Conservation (phyloP, 2,329 filamentous ascomycete species). For the Verticillium klebahnii region DNA sequence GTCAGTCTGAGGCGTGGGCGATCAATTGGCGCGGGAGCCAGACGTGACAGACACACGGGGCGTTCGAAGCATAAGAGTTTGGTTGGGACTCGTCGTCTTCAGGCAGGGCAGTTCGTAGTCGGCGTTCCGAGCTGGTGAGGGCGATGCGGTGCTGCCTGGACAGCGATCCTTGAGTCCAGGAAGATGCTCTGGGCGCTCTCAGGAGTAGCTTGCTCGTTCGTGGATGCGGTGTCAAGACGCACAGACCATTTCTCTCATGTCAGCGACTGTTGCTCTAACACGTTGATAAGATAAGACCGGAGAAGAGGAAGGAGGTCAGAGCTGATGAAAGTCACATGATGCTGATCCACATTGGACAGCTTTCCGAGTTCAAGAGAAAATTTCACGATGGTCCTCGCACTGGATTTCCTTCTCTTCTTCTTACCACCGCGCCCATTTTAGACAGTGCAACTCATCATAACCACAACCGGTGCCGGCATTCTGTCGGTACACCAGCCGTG, state of each 20-base stretch:
- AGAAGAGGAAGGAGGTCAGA: not conserved
- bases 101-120: not conserved
- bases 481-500: conserved; percentile 56
- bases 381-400: conserved; percentile 3
- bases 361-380: conserved; percentile 1
- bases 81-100: not conserved
- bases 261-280: not conserved
- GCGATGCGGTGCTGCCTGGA: not conserved
- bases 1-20: conserved; percentile 14
- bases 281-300: not conserved
- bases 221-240: conserved; percentile 3
- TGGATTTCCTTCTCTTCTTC: conserved; percentile 31
- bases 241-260: not conserved
- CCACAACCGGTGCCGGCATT: conserved; percentile 59
- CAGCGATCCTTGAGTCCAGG: not conserved
- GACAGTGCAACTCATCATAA: conserved; percentile 80
- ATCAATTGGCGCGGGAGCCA: conserved; percentile 22
- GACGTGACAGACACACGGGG: conserved; percentile 7
- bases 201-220: not conserved
- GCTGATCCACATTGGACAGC: not conserved
- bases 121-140: not conserved
- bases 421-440: conserved; percentile 66
- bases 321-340: conserved; percentile 8
- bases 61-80: conserved; percentile 5
- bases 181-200: not conserved